A percentile compares a stretch with the other conserved stretches of the same genome.
Conservation (phyloP, 495 filamentous ascomycete genomes). For the Amorphotheca resinae region DNA sequence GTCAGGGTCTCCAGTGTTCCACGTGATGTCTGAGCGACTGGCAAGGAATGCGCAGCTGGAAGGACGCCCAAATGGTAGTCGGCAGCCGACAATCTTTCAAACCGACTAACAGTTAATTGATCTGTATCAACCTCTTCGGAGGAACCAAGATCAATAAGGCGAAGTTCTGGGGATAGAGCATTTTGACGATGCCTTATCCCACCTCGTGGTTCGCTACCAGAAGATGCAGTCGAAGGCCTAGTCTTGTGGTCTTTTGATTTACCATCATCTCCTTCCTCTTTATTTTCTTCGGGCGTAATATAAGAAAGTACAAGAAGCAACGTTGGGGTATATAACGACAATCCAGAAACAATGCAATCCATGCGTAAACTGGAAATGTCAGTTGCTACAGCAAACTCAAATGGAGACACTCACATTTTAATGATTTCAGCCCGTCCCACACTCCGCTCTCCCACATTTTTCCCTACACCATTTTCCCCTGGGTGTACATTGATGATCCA, state of each 20-base stretch:
- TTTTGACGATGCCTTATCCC: slow-evolving; percentile 56
- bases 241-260: slow-evolving; percentile 20
- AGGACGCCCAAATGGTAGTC: slow-evolving; percentile 87
- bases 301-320: slow-evolving; percentile 85
- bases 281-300: slow-evolving; percentile 44
- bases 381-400: slow-evolving; percentile 11
- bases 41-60: slow-evolving; percentile 53
- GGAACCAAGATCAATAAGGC: slow-evolving; percentile 75
- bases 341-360: slow-evolving; percentile 93
- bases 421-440: slow-evolving; percentile 76
- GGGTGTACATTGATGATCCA: slow-evolving; percentile 91
- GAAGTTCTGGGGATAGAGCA: slow-evolving; percentile 73
- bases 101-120: slow-evolving; percentile 68
- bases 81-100: slow-evolving; percentile 70
- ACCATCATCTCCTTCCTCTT: neutral
- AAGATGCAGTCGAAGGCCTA: slow-evolving; percentile 27
- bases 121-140: slow-evolving; percentile 69
- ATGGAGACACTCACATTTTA: slow-evolving; percentile 58
- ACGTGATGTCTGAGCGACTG: slow-evolving; percentile 44
- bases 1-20: slow-evolving; percentile 55
- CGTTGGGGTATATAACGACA: slow-evolving; percentile 90
- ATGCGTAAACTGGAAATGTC: slow-evolving; percentile 59
- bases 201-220: slow-evolving; percentile 39
- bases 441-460: slow-evolving; percentile 55
- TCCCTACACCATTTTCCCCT: slow-evolving; percentile 53